Evolutionary conservation across 2,329 filamentous ascomycete species (phyloP), one percentile per base, ranked within the genome.

Genomic region (Periconia macrospinosa): DNA sequence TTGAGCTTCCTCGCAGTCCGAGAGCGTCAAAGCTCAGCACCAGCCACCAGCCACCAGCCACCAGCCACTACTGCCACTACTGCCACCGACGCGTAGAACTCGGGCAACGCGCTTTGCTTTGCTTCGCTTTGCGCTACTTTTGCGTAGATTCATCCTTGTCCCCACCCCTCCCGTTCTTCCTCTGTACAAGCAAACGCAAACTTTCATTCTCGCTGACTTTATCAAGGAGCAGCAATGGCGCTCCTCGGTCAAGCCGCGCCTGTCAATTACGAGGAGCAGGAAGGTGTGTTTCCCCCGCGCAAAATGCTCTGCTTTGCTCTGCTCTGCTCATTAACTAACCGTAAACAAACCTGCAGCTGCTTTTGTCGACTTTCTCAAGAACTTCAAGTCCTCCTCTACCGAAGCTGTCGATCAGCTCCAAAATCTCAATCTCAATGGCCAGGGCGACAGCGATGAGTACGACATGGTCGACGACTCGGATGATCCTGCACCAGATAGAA

Each of bases 381-480:
- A 86, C 59, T 99, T 95, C 86, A 97, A 99, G 79, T 88, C 88
- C n/a, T 83, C 82, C 52, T 79, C 81, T n/a, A 76, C 80, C 15
- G 80, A 88, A 55, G 86, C 95, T 62, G 86, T 90, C 40, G 88
- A 92, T 71, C 92, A 92, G 43, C 83, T 99, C 45, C 86, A 91
- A 63, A 86, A 88, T 62, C 86, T 99, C 66, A 89, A 89, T 68
- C 89, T 99, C 60, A 89, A 92, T 72, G 92, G 91, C 69, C 89
- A 95, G 76, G 89, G 89, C 63, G 82, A 90, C 41, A 92, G 88
- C 75, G 92, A 96, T 68, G 91, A 96, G 67, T 91, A 96, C 73
- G 92, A 97, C 68, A 90, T 95, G 70, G 91, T 96, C 86, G 91
- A 96, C 71, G 89, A 92, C 65, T 84, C 86, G 57, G 87, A 90